Conservation (phyloP, 2,329 filamentous ascomycete species). For the Aspergillus puulaauensis region DNA sequence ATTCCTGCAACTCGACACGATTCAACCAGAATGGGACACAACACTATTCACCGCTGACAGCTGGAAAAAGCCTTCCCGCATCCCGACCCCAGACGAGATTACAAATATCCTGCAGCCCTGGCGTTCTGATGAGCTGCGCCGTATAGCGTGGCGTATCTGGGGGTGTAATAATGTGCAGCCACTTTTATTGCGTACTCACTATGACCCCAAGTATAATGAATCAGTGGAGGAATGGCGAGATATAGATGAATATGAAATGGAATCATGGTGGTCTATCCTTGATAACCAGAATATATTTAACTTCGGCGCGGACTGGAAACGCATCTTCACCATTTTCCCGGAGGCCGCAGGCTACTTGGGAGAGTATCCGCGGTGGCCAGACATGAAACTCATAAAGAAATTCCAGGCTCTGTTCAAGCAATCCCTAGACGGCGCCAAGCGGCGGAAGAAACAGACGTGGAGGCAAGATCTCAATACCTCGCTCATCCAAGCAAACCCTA, state of each 20-base stretch:
- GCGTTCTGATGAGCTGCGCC: conserved; percentile 4
- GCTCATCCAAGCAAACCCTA: too few relatives aligned
- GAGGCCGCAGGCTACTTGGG: background rate
- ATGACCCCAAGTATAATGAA: too few relatives aligned
- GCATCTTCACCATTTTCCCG: background rate
- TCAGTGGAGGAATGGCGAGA: too few relatives aligned
- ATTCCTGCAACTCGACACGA: background rate
- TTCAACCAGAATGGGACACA: background rate
- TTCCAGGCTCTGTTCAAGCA: background rate
- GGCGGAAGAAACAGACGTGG: background rate
- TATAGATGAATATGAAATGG: background rate
- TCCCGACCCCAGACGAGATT: conserved; percentile 3
- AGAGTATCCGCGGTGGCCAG: background rate
- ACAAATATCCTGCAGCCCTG: conserved; percentile 6
- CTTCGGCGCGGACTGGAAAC: conserved; percentile 4
- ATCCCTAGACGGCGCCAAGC: background rate
- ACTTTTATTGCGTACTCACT: conserved; percentile 3
- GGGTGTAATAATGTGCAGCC: background rate
- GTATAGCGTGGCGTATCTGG: conserved; percentile 6
- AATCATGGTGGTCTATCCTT: background rate
- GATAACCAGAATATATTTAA: conserved; percentile 3
- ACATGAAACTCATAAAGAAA: too few relatives aligned
- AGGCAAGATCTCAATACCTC: background rate
- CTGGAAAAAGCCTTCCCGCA: background rate
- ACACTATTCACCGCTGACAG: background rate